Evolutionary conservation across 371 early-diverging fungal species (phyloP).

Genomic region (Rhizopus microsporus): DNA sequence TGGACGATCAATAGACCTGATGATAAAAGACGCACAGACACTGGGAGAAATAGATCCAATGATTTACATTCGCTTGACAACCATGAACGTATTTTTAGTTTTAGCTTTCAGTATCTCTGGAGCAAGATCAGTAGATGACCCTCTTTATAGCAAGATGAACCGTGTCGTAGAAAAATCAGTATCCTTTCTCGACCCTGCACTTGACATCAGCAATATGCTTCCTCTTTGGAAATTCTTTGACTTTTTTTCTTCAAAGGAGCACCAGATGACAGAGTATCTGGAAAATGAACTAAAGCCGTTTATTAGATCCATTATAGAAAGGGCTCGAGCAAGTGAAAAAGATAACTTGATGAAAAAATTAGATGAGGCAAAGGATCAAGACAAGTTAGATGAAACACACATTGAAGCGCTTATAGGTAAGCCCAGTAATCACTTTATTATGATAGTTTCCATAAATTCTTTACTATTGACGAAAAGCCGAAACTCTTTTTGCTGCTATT

Average conservation of each 20-base stretch:
- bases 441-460: neutral
- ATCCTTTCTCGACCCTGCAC: neutral
- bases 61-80: neutral
- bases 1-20: neutral
- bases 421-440: neutral
- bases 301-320: neutral
- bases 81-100: no score
- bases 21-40: slow-evolving; percentile 6
- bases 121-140: slow-evolving; percentile 3
- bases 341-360: slow-evolving; percentile 18
- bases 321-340: slow-evolving; percentile 5
- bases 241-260: slow-evolving; percentile 6
- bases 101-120: no score
- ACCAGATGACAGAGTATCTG: neutral
- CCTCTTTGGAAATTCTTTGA: slow-evolving; percentile 16
- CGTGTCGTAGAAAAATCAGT: neutral
- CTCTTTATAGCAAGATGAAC: slow-evolving; percentile 8
- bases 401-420: slow-evolving; percentile 26
- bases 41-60: slow-evolving; percentile 10
- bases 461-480: neutral
- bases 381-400: slow-evolving; percentile 13
- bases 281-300: neutral
- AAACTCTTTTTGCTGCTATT: neutral
- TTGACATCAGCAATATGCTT: slow-evolving; percentile 3
- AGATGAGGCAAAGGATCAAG: slow-evolving; percentile 10